phyloP scores from a whole-genome alignment of 768 basidiomycete species.

The Pleurotus pulmonarius region DNA sequence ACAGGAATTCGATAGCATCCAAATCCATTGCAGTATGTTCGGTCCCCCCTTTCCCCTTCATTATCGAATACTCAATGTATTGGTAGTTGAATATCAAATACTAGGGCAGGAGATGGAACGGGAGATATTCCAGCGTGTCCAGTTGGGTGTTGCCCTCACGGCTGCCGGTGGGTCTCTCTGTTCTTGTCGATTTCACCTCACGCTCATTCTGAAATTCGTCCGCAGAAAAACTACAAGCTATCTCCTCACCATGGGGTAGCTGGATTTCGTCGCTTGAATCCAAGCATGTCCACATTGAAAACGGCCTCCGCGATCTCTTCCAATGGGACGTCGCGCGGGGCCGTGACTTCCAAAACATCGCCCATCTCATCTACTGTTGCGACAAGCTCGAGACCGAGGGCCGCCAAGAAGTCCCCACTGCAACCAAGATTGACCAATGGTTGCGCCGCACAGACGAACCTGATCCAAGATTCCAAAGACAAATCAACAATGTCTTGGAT shows the following conservation, averaged over 20 bases:
- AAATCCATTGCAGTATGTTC: slow-evolving; percentile 66
- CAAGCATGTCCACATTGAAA: slow-evolving; percentile 53
- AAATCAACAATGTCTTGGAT: slow-evolving; percentile 50
- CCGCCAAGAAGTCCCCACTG: slow-evolving; percentile 43
- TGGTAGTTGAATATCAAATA: slow-evolving; percentile 62
- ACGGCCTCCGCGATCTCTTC: slow-evolving; percentile 53
- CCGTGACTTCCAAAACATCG: slow-evolving; percentile 74
- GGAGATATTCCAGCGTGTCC: slow-evolving; percentile 81
- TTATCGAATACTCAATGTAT: not conserved
- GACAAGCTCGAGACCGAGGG: slow-evolving; percentile 44
- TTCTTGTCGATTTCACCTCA: not conserved
- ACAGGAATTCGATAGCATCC: slow-evolving; percentile 46
- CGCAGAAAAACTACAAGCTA: slow-evolving; percentile 76
- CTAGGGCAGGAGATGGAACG: slow-evolving; percentile 58
- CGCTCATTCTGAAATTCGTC: not conserved
- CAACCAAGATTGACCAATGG: slow-evolving; percentile 56
- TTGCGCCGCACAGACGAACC: slow-evolving; percentile 40
- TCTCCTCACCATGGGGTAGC: slow-evolving; percentile 64
- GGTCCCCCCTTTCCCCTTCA: not conserved
- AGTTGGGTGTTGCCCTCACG: slow-evolving; percentile 72
- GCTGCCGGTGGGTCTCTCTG: slow-evolving; percentile 51
- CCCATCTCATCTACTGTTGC: slow-evolving; percentile 67
- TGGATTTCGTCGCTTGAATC: slow-evolving; percentile 62
- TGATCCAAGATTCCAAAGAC: slow-evolving; percentile 41
- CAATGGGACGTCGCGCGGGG: slow-evolving; percentile 66